Conservation (phyloP, 495 filamentous ascomycete genomes). For the Aspergillus sparsus region DNA sequence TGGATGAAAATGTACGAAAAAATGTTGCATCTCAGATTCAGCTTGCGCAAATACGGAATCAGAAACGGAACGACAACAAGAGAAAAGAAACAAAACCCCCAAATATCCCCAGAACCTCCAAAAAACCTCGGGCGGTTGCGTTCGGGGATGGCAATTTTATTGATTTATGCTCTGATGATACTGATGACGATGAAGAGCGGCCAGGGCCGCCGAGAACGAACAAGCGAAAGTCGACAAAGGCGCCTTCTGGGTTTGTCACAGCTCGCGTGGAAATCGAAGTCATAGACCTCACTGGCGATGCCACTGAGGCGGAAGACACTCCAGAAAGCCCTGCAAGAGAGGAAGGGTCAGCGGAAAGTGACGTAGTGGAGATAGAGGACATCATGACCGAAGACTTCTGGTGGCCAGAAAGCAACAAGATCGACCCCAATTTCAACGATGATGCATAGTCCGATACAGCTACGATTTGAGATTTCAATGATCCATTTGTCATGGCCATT, state of each 20-base stretch:
- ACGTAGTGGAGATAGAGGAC: constrained; percentile 16
- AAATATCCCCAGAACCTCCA: neutral
- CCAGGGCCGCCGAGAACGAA: neutral
- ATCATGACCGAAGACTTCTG: constrained; percentile 46
- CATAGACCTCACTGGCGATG: constrained; percentile 40
- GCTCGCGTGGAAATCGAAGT: constrained; percentile 19
- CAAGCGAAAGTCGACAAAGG: constrained; percentile 7
- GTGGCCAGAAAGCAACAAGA: constrained; percentile 34
- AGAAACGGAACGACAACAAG: constrained; percentile 18
- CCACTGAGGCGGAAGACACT: constrained; percentile 19
- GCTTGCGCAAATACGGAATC: constrained; percentile 34
- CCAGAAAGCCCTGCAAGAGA: neutral
- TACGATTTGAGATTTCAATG: too few relatives aligned
- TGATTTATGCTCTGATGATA: constrained; percentile 27
- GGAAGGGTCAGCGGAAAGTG: neutral
- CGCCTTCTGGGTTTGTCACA: constrained; percentile 9
- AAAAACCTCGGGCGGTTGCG: neutral
- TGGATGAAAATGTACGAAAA: constrained; percentile 23
- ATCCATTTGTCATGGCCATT: too few relatives aligned
- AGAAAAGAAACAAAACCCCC: constrained; percentile 15
- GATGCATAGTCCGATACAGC: too few relatives aligned
- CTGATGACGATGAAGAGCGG: constrained; percentile 5
- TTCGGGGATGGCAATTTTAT: constrained; percentile 10
- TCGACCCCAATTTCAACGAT: neutral
- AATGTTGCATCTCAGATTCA: constrained; percentile 26